A percentile compares a stretch with the other conserved stretches of the same genome.
These are phyloP conservation scores for Raddia distichophylla DNA, from an alignment of 176 grass and related monocot genomes.

Conservation along the genomic window DNA sequence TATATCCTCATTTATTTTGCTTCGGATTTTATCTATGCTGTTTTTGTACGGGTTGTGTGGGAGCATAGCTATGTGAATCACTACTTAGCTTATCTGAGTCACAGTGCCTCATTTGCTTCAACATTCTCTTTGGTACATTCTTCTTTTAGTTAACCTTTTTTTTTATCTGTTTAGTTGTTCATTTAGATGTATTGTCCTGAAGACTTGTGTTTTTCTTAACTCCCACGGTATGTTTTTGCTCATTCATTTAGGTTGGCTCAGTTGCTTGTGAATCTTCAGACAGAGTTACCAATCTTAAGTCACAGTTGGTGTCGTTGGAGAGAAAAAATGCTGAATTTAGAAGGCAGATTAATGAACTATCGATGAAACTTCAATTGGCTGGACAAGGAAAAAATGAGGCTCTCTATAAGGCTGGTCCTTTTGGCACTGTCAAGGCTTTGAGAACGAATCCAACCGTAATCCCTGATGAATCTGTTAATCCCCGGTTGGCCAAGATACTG, in stretches of 20 bases:
- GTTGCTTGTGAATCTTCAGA: slow-evolving; percentile 49
- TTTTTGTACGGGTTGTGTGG: neutral
- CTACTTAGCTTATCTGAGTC: neutral
- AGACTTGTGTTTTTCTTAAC: slow-evolving; percentile 2
- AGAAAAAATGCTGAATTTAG: slow-evolving; percentile 62
- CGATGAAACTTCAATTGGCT: slow-evolving; percentile 55
- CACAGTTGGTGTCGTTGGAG: slow-evolving; percentile 52
- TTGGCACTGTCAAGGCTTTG: slow-evolving; percentile 67
- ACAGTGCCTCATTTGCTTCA: neutral
- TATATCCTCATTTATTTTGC: neutral
- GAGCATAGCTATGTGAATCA: slow-evolving; percentile 1
- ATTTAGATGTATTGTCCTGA: neutral
- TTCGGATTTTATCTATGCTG: neutral
- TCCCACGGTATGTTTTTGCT: neutral
- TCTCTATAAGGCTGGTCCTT: slow-evolving; percentile 56
- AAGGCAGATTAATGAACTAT: slow-evolving; percentile 56
- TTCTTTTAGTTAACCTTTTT: neutral
- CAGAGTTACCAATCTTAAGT: slow-evolving; percentile 48
- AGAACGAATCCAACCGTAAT: slow-evolving; percentile 61
- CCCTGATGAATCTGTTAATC: slow-evolving; percentile 67
- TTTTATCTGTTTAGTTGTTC: neutral
- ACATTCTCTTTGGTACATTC: slow-evolving; percentile 15
- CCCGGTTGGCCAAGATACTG: slow-evolving; percentile 61
- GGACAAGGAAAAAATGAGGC: slow-evolving; percentile 54
- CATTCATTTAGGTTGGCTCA: slow-evolving; percentile 46